Base-by-base conservation (phyloP, 495 filamentous ascomycete species). In the Aspergillus coremiiformis region DNA sequence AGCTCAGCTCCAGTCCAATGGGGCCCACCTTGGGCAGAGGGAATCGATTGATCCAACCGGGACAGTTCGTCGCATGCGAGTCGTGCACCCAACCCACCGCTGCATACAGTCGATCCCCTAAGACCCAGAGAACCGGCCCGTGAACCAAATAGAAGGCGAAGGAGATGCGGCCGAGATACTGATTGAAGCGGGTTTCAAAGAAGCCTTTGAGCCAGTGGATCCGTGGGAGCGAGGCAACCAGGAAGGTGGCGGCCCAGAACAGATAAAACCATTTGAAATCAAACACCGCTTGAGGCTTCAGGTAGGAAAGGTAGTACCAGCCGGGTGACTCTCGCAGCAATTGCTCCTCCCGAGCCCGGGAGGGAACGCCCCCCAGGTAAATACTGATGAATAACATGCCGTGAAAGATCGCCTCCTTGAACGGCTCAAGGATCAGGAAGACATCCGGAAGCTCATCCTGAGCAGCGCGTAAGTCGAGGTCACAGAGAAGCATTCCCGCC, bases 111-210 rank as follows among this genome's bases (percentile, higher is more conserved):
- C 73, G 51, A 49, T 75, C 70, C 15, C 63, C 69, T 23, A 74
- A 50, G 3, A 59, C 61, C 62, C 63, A 68, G 17, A 77, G 59
- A 11, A 76, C 65, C 2, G 75, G 74, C n/a, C 75, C 76, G 55
- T 82, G 79, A 5, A 81, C 71, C 35, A 82, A 62, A 55, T 82
- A 82, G 6, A 82, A 67, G 14, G 73, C 66, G 53, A 70, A 82
- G 0, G 74, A 78, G 22, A 82, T 63, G 8, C 71, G 66, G 10
- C 75, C 78, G n/a, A 75, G 68, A 53, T 81, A 81, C 59, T 78
- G 77, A 21, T 74, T 70, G 11, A 78, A 52, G 47, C 47, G 52
- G 4, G 44, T 56, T 41, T 64, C 65, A 57, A 71, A 71, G 55
- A 71, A 68, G 9, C 39, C 33, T 49, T 64, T 64, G 17, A 71